Conservation (phyloP, 1,284 basidiomycete genomes). For the Tetrapyrgos nigripes region DNA sequence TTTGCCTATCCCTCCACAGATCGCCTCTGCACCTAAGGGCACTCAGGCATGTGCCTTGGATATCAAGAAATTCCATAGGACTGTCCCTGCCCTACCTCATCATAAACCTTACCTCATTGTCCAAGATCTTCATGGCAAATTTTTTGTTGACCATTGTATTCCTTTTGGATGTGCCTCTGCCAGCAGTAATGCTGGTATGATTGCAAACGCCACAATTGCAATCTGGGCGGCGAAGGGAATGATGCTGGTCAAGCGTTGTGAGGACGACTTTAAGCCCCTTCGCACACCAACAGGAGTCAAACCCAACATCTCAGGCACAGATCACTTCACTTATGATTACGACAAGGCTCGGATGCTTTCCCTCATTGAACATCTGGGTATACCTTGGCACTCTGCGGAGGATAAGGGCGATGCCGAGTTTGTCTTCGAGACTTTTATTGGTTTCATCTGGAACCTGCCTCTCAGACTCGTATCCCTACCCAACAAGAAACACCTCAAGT, state of each 20-base stretch:
- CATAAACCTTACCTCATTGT: conserved; percentile 31
- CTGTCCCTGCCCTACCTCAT: conserved; percentile 23
- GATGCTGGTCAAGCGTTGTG: conserved; percentile 31
- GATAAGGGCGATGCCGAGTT: conserved; percentile 28
- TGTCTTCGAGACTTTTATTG: conserved; percentile 22
- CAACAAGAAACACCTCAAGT: conserved; percentile 17
- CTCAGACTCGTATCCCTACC: conserved; percentile 26
- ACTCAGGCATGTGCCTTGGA: conserved; percentile 34
- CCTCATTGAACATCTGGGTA: conserved; percentile 18
- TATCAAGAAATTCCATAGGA: conserved; percentile 28
- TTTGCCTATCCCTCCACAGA: conserved; percentile 22
- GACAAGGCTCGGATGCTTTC: conserved; percentile 21
- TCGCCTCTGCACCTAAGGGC: conserved; percentile 28
- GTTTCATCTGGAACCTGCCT: conserved; percentile 30
- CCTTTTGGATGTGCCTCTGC: conserved; percentile 34
- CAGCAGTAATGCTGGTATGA: conserved; percentile 37
- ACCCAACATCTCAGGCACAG: conserved; percentile 16
- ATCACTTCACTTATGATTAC: conserved; percentile 20
- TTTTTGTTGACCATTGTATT: conserved; percentile 32
- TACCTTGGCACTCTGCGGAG: conserved; percentile 33
- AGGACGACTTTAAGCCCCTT: conserved; percentile 29
- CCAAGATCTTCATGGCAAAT: conserved; percentile 22
- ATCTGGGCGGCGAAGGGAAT: conserved; percentile 30
- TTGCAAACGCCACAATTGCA: conserved; percentile 34
- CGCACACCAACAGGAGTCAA: conserved; percentile 9